Evolutionary conservation across 495 filamentous ascomycete genomes (phyloP), one percentile per base, ranked within the genome.

Genomic region (Tirmania nivea): DNA sequence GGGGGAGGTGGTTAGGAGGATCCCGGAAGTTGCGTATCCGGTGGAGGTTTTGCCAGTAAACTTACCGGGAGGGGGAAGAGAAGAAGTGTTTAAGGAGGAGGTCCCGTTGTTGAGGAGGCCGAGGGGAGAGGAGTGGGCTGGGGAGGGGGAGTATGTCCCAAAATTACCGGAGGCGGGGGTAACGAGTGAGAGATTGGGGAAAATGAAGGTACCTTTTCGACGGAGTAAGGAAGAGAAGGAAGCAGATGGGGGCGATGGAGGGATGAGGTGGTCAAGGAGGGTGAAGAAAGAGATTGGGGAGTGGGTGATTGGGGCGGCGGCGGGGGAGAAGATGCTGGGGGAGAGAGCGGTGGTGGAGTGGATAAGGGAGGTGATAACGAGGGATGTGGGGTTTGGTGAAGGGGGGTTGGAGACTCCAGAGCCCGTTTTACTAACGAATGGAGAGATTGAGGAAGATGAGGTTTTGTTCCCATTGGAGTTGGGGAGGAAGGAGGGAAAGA

Each of bases 331-430:
- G 25, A 5, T 31, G 25, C 25, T 5, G 25, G 19, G 39, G 55
- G 20, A 49, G 56, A 34, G 42, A 55, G 12, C 62, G 52, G 31
- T 45, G 48, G 10, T 31, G 25, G 25, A 31, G 25, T 31, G 25
- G 25, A 31, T 31, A 7, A 7, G 25, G 25, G 25, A 31, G 25
- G 25, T 31, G 7, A 31, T 31, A 1, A 31, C 3, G 25, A 72
- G 72, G 57, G 73, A 65, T 52, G 53, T 73, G 11, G 59, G 63
- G 16, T 55, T 71, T 11, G 54, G 62, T 0, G 54, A 60, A 7
- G 59, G 68, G 11, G 51, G 58, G 14, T 49, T 69, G 16, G 39
- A 49, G 4, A 71, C 64, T 47, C 52, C 74, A 34, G 63, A 68
- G 51, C 25, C 7, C 25, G 53, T 57, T 20, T 56, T 58, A 14